Conservation (phyloP, 75 land plant species). For the Adiantum capillusveneris region DNA sequence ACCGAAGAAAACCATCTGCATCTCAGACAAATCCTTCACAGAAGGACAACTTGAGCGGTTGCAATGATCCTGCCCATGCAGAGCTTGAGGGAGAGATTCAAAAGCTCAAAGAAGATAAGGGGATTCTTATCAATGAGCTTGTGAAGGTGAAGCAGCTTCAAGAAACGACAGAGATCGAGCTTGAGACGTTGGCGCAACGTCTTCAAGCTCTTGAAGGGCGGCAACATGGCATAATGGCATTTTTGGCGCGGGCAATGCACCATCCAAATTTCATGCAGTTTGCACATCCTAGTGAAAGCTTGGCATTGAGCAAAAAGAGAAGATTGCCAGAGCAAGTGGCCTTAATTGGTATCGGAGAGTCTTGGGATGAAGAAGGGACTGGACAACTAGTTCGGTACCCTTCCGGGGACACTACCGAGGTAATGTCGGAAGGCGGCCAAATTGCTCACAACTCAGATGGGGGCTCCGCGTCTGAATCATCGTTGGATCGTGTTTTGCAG, state of each 20-base stretch:
- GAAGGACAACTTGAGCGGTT: constrained; percentile 12
- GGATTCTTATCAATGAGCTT: constrained; percentile 33
- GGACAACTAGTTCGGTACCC: too few relatives aligned
- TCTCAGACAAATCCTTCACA: constrained; percentile 18
- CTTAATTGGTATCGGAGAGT: too few relatives aligned
- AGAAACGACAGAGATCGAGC: constrained; percentile 28
- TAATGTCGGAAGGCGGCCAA: too few relatives aligned
- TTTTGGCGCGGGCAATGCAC: constrained; percentile 40
- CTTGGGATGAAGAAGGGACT: too few relatives aligned
- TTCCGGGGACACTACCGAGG: too few relatives aligned
- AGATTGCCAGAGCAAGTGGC: constrained; percentile 29
- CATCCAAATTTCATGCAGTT: constrained; percentile 41
- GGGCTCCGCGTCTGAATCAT: too few relatives aligned
- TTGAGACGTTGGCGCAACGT: constrained; percentile 36
- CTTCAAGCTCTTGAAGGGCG: constrained; percentile 42
- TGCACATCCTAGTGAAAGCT: constrained; percentile 37
- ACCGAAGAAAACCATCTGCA: constrained; percentile 52
- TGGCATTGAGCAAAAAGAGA: constrained; percentile 45
- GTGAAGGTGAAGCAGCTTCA: constrained; percentile 35
- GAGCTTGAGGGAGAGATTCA: constrained; percentile 69
- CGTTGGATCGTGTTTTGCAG: too few relatives aligned
- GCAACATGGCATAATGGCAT: constrained; percentile 40
- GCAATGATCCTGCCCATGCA: constrained; percentile 31
- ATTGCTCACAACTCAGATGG: too few relatives aligned
- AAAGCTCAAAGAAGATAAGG: constrained; percentile 44